A percentile compares a stretch with the other conserved stretches of the same genome.
phyloP scores from a whole-genome alignment of 129 eudicot genomes.

The Sambucus nigra region DNA sequence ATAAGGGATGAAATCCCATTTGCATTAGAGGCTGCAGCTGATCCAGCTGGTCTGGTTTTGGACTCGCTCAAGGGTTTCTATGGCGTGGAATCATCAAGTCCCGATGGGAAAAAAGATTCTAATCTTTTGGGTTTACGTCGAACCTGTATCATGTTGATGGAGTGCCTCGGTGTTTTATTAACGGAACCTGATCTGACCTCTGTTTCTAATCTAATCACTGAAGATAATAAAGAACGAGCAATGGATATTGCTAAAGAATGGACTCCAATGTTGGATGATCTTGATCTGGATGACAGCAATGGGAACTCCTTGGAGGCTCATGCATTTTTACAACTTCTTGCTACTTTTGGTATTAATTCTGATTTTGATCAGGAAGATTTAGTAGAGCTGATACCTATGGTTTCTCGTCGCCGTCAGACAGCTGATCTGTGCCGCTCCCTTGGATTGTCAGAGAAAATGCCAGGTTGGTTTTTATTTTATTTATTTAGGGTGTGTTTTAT shows the following conservation, averaged over 20 bases:
- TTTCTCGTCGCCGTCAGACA: slow-evolving; percentile 87
- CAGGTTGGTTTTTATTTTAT: slow-evolving; percentile 40
- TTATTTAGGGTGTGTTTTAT: no score
- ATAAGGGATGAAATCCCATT: slow-evolving; percentile 76
- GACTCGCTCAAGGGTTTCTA: slow-evolving; percentile 74
- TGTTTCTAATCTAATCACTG: slow-evolving; percentile 41
- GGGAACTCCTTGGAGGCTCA: slow-evolving; percentile 99
- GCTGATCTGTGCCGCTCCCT: slow-evolving; percentile 92
- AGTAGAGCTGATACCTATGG: slow-evolving; percentile 79
- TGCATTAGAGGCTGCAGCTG: slow-evolving; percentile 60
- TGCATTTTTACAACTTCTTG: slow-evolving; percentile 90
- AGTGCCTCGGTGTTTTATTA: slow-evolving; percentile 65
- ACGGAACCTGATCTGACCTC: slow-evolving; percentile 28
- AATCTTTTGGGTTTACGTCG: slow-evolving; percentile 79
- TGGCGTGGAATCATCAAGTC: slow-evolving; percentile 21
- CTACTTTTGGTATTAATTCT: slow-evolving; percentile 67
- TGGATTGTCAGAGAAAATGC: slow-evolving; percentile 87
- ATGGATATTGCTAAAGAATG: slow-evolving; percentile 82
- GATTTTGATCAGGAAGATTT: slow-evolving; percentile 68
- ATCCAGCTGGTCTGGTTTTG: slow-evolving; percentile 77
- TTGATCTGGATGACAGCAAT: slow-evolving; percentile 78
- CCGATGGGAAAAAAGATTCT: slow-evolving; percentile 75
- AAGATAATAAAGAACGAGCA: slow-evolving; percentile 57
- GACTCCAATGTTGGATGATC: slow-evolving; percentile 88
- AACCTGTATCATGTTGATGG: slow-evolving; percentile 93